Evolutionary conservation across 148 eudicot genomes (phyloP).

Genomic region (Linanthus parryae): DNA sequence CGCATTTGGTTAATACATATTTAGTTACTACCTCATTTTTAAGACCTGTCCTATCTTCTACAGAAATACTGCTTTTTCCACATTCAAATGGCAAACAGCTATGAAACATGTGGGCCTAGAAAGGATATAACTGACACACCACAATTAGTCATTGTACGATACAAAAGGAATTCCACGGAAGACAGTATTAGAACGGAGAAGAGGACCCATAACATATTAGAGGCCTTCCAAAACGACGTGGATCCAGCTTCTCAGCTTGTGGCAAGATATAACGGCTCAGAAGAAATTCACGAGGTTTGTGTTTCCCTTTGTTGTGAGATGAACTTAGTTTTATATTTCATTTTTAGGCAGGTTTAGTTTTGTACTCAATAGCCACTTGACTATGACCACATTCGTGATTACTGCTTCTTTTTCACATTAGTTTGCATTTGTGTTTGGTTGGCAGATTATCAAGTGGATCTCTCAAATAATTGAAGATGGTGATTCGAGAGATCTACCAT

Average conservation of each 20-base stretch:
- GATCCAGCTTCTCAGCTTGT: slow-evolving; percentile 91
- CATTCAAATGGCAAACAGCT: slow-evolving; percentile 60
- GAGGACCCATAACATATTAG: slow-evolving; percentile 38
- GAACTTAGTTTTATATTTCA: not conserved
- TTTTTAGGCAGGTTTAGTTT: not conserved
- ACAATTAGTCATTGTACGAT: slow-evolving; percentile 72
- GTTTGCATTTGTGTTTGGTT: slow-evolving; percentile 6
- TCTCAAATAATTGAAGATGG: slow-evolving; percentile 85
- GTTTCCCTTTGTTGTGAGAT: slow-evolving; percentile 6
- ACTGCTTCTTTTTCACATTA: slow-evolving; percentile 2
- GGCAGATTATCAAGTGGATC: slow-evolving; percentile 79
- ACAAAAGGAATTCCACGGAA: slow-evolving; percentile 58
- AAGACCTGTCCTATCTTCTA: slow-evolving; percentile 15
- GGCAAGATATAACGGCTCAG: slow-evolving; percentile 71
- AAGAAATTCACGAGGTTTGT: slow-evolving; percentile 61
- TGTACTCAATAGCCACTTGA: not conserved
- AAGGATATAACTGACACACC: slow-evolving; percentile 58
- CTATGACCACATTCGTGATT: not conserved
- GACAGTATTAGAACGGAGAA: slow-evolving; percentile 35
- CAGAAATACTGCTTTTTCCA: slow-evolving; percentile 77
- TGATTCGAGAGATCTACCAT: slow-evolving; percentile 80
- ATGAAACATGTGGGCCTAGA: slow-evolving; percentile 84
- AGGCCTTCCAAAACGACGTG: slow-evolving; percentile 45
- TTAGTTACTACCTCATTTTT: too few species aligned
- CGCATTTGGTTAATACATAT: too few species aligned